Percentiles rank a stretch among this genome's conserved stretches.
These are phyloP conservation scores for Spencermartinsiella ligniputridi DNA, from an alignment of 1,139 yeast species.

Conservation along the genomic window DNA sequence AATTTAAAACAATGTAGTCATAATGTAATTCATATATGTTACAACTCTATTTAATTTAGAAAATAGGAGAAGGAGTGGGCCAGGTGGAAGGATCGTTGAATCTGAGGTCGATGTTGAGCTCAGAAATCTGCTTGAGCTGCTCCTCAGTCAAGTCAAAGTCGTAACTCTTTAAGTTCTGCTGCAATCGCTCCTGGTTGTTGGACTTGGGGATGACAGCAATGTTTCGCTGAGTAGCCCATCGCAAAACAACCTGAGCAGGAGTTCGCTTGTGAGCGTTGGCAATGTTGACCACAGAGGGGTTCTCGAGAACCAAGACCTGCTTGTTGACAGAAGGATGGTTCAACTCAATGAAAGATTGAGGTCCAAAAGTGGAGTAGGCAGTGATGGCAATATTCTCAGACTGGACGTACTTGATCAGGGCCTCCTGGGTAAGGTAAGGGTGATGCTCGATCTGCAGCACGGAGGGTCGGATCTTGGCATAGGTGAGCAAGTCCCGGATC, in stretches of 20 bases:
- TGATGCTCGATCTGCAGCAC: constrained; percentile 89
- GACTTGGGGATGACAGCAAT: constrained; percentile 72
- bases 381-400: constrained; percentile 62
- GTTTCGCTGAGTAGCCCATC: constrained; percentile 70
- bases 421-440: constrained; percentile 80
- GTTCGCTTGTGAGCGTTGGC: constrained; percentile 51
- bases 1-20: too few species aligned
- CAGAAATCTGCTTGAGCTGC: constrained; percentile 41
- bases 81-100: constrained; percentile 85
- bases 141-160: constrained; percentile 50
- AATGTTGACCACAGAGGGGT: constrained; percentile 44
- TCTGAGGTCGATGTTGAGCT: constrained; percentile 64
- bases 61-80: constrained; percentile 42
- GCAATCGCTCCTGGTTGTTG: constrained; percentile 50
- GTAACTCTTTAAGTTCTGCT: constrained; percentile 51
- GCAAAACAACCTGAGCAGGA: constrained; percentile 59
- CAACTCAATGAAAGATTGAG: constrained; percentile 56
- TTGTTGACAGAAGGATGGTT: constrained; percentile 46
- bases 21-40: too few species aligned
- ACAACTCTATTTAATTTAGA: constrained; percentile 5
- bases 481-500: constrained; percentile 68
- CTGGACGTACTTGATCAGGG: constrained; percentile 60
- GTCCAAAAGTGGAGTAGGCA: constrained; percentile 72
- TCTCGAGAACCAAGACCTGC: constrained; percentile 52
- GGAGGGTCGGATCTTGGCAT: constrained; percentile 69